Base-by-base conservation (phyloP, 2,329 filamentous ascomycete genomes). In the Diaporthe amygdali region DNA sequence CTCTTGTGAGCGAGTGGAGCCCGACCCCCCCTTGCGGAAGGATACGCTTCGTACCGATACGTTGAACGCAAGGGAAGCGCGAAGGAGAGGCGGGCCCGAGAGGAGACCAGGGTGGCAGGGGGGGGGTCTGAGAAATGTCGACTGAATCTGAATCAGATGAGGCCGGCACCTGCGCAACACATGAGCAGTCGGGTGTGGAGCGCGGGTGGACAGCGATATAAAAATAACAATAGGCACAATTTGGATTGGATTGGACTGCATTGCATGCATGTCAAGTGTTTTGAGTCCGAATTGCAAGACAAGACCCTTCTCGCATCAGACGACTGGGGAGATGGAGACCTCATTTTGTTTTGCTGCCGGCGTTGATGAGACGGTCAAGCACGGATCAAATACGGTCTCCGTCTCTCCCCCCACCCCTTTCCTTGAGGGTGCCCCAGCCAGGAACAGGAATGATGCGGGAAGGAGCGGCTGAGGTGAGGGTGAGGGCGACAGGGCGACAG, bases 61-160 rank as follows among this genome's bases (percentile, higher is more conserved):
- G 54, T 39, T 22, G 9, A 27, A 44, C 7, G 55, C 55, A 59
- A 59, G 55, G 37, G 55, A n/a, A 59, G 20, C 3, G 37, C 37
- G 15, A 20, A 22, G 5, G 54, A 55, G 32, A 22, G 20, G 17
- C 14, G 52, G 4, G 25, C 5, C 22, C 46, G 17, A 6, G 47
- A 17, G 55, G 25, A 17, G 55, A 17, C 5, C 5, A 3, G 39
- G 39, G 37, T 37, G 39, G 25, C n/a, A 22, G 30, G 55, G 9
- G 17, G 49, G 49, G 49, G 49, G 49, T 51, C 49, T 52, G 49
- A 27, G 39, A 39, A 61, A 39, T 15, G 27, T 27, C 7, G 25
- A 46, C 56, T 63, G 56, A 63, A 63, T 63, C 56, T 63, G 56
- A 63, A 63, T 63, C 56, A 63, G 56, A 63, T 32, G 15, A 46